Conservation (phyloP, 768 basidiomycete genomes). For the Mycena polygramma region DNA sequence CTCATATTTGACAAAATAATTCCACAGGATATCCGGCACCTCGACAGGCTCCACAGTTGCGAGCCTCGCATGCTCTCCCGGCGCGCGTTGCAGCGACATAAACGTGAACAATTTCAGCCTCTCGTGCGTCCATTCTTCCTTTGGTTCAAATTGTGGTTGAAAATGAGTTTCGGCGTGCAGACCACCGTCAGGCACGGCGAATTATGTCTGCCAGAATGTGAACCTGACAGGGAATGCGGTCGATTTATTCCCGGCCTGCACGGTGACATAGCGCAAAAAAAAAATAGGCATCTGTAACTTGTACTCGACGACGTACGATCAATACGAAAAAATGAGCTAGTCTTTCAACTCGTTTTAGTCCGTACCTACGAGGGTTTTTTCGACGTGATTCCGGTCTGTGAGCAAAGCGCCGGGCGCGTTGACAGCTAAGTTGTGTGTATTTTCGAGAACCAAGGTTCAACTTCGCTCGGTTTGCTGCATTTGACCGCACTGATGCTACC, state of each 20-base stretch:
- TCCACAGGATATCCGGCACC: constrained; percentile 66
- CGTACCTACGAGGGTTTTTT: no score
- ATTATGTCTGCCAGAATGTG: constrained; percentile 69
- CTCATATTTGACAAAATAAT: constrained; percentile 16
- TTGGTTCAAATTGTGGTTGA: not conserved
- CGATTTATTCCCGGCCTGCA: constrained; percentile 57
- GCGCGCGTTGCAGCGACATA: constrained; percentile 62
- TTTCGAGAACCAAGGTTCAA: no score
- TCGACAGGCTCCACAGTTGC: constrained; percentile 68
- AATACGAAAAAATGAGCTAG: no score
- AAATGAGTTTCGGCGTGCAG: constrained; percentile 39
- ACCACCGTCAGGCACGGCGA: constrained; percentile 56
- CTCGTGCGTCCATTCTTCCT: constrained; percentile 49
- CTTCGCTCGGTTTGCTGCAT: no score
- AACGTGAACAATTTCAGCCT: constrained; percentile 61
- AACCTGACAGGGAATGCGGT: constrained; percentile 59
- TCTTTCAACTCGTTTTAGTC: no score
- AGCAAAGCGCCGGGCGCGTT: no score
- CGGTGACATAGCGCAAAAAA: constrained; percentile 40
- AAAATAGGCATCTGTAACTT: not conserved
- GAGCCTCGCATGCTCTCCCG: constrained; percentile 68
- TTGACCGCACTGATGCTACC: no score
- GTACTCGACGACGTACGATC: not conserved
- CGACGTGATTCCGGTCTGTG: no score
- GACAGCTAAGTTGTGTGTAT: no score